phyloP scores from a whole-genome alignment of 257 asterid genomes.

The Solanum dulcamara region DNA sequence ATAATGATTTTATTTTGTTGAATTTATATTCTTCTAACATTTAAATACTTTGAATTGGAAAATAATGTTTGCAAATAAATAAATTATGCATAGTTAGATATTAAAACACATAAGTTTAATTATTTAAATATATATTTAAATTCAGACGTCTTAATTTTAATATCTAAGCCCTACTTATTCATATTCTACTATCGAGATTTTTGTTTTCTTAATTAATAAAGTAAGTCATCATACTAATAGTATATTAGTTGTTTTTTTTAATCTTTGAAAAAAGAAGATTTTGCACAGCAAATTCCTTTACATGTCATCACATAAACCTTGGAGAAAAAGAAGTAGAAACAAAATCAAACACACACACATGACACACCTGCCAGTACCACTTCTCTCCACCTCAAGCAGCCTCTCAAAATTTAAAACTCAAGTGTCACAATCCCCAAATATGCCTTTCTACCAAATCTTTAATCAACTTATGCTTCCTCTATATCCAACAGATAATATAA shows the following conservation, averaged over 20 bases:
- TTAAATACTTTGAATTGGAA: too few relatives aligned
- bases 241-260: too few relatives aligned
- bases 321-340: not conserved
- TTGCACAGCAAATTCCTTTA: not conserved
- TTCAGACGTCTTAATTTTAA: too few relatives aligned
- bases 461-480: not conserved
- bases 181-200: not conserved
- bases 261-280: too few relatives aligned
- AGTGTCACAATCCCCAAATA: not conserved
- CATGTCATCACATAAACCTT: not conserved
- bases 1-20: too few relatives aligned
- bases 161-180: not conserved
- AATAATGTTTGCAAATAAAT: too few relatives aligned
- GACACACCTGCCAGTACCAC: not conserved
- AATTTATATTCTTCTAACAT: too few relatives aligned
- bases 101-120: too few relatives aligned
- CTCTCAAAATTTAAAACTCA: not conserved
- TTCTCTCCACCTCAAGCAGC: not conserved
- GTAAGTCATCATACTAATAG: not conserved
- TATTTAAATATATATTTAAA: too few relatives aligned
- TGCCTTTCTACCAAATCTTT: not conserved
- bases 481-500: not conserved
- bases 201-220: too few relatives aligned
- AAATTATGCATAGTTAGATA: too few relatives aligned
- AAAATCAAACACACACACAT: not conserved